Evolutionary conservation across 805 yeast species (phyloP).

Genomic region (Ogataea henricii): DNA sequence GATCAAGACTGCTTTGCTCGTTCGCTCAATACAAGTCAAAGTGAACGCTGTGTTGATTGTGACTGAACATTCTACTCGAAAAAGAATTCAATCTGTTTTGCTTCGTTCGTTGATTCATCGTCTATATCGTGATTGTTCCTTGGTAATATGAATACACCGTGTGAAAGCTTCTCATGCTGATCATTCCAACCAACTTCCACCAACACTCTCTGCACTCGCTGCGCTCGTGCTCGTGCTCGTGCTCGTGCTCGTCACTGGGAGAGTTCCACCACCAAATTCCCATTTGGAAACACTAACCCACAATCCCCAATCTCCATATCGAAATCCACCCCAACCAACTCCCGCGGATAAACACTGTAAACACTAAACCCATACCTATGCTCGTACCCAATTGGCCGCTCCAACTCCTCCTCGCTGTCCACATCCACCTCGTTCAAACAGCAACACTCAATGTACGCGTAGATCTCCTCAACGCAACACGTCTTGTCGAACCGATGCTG

Average conservation of each 20-base stretch:
- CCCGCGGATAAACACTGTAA: constrained; percentile 59
- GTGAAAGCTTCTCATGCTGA: too few species aligned
- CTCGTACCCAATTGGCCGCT: constrained; percentile 37
- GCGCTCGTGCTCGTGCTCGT: too few species aligned
- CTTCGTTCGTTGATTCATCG: too few species aligned
- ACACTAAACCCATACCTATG: constrained; percentile 54
- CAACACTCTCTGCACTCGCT: not conserved
- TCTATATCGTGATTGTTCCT: too few species aligned
- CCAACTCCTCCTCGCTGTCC: constrained; percentile 33
- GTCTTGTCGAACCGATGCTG: constrained; percentile 49
- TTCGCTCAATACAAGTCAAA: too few species aligned
- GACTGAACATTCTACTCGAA: too few species aligned
- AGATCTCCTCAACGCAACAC: constrained; percentile 60
- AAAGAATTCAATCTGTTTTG: too few species aligned
- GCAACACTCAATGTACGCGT: constrained; percentile 65
- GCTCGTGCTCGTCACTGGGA: too few species aligned
- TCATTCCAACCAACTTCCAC: too few species aligned
- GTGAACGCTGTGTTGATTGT: too few species aligned
- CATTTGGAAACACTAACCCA: constrained; percentile 59
- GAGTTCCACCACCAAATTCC: constrained; percentile 52
- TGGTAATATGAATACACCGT: too few species aligned
- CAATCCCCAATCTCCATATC: constrained; percentile 42
- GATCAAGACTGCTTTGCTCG: too few species aligned
- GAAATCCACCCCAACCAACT: constrained; percentile 38
- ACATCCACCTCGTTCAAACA: constrained; percentile 27